phyloP scores from a whole-genome alignment of 768 basidiomycete species.

The Postia placenta region DNA sequence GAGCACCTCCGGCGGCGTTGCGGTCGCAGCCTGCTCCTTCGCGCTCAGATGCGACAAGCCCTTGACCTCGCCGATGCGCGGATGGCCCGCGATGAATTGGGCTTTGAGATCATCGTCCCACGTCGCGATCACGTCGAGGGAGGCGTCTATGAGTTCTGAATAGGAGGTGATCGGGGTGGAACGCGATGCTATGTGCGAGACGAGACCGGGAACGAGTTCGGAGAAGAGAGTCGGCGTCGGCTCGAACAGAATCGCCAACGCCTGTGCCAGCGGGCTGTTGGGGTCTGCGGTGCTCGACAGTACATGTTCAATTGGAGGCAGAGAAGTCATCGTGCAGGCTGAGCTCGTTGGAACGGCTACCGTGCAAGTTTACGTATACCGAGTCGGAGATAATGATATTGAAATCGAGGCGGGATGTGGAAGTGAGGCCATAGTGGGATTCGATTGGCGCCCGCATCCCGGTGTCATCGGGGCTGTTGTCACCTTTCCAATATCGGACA shows the following conservation, averaged over 20 bases:
- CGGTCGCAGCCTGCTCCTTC: slow-evolving; percentile 62
- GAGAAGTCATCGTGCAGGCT: slow-evolving; percentile 6
- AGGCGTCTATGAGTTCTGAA: slow-evolving; percentile 47
- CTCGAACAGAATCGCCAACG: slow-evolving; percentile 54
- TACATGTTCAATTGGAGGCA: slow-evolving; percentile 16
- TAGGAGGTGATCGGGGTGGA: slow-evolving; percentile 33
- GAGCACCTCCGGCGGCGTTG: slow-evolving; percentile 71
- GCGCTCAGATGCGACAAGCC: slow-evolving; percentile 72
- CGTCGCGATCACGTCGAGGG: slow-evolving; percentile 39
- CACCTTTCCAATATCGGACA: too few relatives aligned
- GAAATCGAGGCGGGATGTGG: too few relatives aligned
- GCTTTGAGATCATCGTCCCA: slow-evolving; percentile 51
- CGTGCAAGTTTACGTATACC: too few relatives aligned
- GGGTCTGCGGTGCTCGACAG: slow-evolving; percentile 9
- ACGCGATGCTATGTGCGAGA: slow-evolving; percentile 12
- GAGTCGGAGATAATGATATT: too few relatives aligned
- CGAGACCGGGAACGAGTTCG: slow-evolving; percentile 50
- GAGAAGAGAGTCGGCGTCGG: slow-evolving; percentile 51
- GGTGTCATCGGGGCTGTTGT: too few relatives aligned
- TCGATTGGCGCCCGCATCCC: too few relatives aligned
- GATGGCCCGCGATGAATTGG: slow-evolving; percentile 76
- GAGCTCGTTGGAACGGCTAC: too few relatives aligned
- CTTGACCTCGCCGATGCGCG: slow-evolving; percentile 80
- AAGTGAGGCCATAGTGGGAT: too few relatives aligned
- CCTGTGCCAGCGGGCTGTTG: slow-evolving; percentile 24